A percentile compares a stretch with the other conserved stretches of the same genome.
phyloP scores from a whole-genome alignment of 306 rosid species.

The Quercus mongolica region DNA sequence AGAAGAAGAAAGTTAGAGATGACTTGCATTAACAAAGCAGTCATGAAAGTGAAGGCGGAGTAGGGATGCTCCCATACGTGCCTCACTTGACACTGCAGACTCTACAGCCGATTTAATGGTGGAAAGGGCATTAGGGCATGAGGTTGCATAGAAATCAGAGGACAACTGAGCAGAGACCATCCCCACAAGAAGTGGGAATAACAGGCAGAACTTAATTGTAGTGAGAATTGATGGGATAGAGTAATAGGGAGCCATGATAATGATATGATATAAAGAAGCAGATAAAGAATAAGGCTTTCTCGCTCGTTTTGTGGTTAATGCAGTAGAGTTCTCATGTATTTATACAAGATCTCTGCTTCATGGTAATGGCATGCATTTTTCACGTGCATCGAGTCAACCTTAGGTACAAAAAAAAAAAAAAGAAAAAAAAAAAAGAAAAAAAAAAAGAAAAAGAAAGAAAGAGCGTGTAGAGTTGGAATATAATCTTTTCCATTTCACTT shows the following conservation, averaged over 20 bases:
- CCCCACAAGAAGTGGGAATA: constrained; percentile 20
- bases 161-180: constrained; percentile 51
- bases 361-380: too few species aligned
- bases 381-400: too few species aligned
- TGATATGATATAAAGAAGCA: too few species aligned
- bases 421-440: too few species aligned
- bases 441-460: too few species aligned
- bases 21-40: constrained; percentile 81
- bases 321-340: not conserved
- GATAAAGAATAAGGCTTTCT: too few species aligned
- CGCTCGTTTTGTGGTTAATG: not conserved
- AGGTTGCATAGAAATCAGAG: constrained; percentile 32
- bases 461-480: too few species aligned
- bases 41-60: constrained; percentile 88
- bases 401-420: too few species aligned
- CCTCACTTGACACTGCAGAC: constrained; percentile 41
- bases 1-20: not conserved
- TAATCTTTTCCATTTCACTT: too few species aligned
- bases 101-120: constrained; percentile 34
- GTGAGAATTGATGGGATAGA: not conserved
- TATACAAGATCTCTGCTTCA: not conserved
- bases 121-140: constrained; percentile 55
- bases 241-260: constrained; percentile 4
- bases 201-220: constrained; percentile 6
- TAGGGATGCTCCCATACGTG: constrained; percentile 78